Evolutionary conservation across 352 stramenopile species (phyloP), one percentile per base, ranked within the genome.

Genomic region (Phytophthora niederhauseri): DNA sequence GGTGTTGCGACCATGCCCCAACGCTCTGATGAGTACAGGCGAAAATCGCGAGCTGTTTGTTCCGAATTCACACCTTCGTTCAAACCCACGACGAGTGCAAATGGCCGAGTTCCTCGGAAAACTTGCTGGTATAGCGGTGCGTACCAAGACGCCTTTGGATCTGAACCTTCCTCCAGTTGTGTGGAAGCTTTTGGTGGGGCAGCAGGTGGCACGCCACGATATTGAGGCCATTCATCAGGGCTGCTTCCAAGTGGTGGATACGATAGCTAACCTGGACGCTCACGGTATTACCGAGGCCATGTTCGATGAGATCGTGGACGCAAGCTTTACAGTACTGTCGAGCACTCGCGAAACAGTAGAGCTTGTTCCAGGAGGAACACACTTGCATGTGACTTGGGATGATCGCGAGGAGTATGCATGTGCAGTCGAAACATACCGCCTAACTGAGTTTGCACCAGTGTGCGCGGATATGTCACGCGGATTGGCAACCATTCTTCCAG

Each of bases 101-200:
- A 98, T 98, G 94, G 93, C 95, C 41, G 87, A 97, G 62, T 98
- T 98, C 66, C 80, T 99, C 14, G 96, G 96, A 15, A 98, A 98
- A 65, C 80, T 99, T 17, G 97, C 98, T 62, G 96, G 95, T 20
- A 93, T 98, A 50, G 93, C 93, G 20, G 89, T 98, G 34, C 92
- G 96, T 43, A 97, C 91, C 19, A 98, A 98, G 79, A 97, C 95
- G 28, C 95, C 92, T 53, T 77, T 98, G 14, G 93, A 97, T 43
- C 66, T 98, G 46, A 97, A 98, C 58, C 73, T 99, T 24, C 89
- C 95, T 24, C 76, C 89, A 0, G 79, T 97, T 17, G 87, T 99
- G 20, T 98, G 96, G 95, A 98, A 98, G 64, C 61, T 92, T n/a
- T 58, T 99, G 6, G 92, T 98, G 15, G 78, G 82, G 9, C 80